These are phyloP conservation scores for Mesotaenium endlicherianum DNA, from an alignment of 139 green algal species.

Conservation along the genomic window DNA sequence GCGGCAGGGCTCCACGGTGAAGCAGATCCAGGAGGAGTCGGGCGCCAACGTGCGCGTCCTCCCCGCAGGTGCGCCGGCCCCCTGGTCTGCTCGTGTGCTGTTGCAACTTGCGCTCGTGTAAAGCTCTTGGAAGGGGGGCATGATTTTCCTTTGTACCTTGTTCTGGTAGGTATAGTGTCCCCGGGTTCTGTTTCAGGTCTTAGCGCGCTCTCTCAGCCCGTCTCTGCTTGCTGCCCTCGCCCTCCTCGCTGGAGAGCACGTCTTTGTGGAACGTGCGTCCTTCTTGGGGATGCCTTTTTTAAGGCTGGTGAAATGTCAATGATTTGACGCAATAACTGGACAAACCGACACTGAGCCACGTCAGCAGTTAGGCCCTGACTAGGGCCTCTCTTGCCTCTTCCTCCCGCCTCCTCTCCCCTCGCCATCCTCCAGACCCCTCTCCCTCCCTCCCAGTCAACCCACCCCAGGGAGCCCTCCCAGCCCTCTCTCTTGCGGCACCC, in stretches of 20 bases:
- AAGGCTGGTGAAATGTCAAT: no score
- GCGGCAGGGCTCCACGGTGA: constrained; percentile 12
- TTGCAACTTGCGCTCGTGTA: not conserved
- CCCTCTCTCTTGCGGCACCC: no score
- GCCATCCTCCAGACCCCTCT: no score
- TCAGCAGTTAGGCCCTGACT: no score
- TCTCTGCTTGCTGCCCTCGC: not conserved
- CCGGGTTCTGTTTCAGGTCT: not conserved
- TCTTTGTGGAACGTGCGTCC: no score
- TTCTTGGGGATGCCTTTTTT: no score
- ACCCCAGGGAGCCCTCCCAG: no score
- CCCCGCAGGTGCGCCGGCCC: not conserved
- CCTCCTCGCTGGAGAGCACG: not conserved
- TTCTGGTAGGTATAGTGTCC: not conserved
- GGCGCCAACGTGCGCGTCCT: constrained; percentile 34
- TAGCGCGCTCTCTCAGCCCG: not conserved
- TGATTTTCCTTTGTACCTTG: not conserved
- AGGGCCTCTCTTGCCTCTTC: no score
- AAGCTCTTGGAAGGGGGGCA: not conserved
- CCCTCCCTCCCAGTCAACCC: no score
- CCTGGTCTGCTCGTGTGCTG: not conserved
- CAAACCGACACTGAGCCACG: no score
- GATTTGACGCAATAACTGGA: no score
- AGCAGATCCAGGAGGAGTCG: constrained; percentile 33
- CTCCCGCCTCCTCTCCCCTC: no score